A percentile compares a stretch with the other conserved stretches of the same genome.
phyloP scores from a whole-genome alignment of 495 filamentous ascomycete genomes.

The Neurospora tetrasperma region DNA sequence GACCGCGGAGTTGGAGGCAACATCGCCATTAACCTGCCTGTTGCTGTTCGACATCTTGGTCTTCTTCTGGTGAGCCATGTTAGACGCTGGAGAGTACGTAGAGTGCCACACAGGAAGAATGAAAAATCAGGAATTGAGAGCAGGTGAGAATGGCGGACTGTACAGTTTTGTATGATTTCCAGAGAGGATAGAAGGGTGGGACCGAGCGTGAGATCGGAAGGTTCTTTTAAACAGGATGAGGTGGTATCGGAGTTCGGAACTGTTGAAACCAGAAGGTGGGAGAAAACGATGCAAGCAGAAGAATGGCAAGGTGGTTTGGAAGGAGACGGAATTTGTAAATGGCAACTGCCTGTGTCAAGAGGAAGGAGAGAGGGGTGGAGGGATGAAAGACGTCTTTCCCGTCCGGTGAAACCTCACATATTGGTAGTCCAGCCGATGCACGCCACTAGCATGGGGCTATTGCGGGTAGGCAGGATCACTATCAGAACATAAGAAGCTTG shows the following conservation, averaged over 20 bases:
- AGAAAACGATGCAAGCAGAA: neutral
- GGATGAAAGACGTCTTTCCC: neutral
- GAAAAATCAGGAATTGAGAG: neutral
- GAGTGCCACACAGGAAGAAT: neutral
- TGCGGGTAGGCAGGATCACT: neutral
- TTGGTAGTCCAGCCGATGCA: neutral
- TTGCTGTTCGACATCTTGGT: constrained; percentile 14
- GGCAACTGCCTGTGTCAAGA: neutral
- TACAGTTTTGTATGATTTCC: neutral
- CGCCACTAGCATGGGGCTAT: neutral
- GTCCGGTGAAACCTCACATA: neutral
- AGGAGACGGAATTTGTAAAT: neutral
- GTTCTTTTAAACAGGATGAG: neutral
- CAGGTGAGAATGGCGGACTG: neutral
- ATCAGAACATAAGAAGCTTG: neutral
- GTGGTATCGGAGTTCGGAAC: neutral
- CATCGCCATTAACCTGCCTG: constrained; percentile 21
- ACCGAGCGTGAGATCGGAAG: neutral
- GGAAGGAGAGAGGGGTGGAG: neutral
- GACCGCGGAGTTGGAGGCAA: constrained; percentile 14
- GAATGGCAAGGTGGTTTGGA: neutral
- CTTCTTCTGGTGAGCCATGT: constrained; percentile 11
- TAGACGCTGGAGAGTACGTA: constrained; percentile 7
- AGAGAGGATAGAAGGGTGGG: neutral
- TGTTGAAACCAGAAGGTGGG: neutral